Base-by-base conservation (phyloP, 768 basidiomycete species). In the Mycena indigotica region DNA sequence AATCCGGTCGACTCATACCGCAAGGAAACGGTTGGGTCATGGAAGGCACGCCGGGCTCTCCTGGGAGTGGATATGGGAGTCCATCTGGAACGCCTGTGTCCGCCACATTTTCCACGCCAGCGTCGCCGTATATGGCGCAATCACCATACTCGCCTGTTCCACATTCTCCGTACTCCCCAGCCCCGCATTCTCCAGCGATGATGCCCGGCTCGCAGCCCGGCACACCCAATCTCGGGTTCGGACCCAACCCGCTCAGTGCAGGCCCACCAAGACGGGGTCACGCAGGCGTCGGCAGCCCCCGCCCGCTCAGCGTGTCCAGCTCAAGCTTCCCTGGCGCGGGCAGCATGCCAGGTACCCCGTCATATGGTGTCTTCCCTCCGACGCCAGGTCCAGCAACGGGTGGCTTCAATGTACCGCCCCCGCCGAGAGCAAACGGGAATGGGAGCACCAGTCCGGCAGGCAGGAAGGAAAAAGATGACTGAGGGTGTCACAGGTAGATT, bases 11-110 rank as follows among this genome's bases (percentile, higher is more conserved):
- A 3, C 77, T 87, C 61, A 68, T 84, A 2, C 77, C 82, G 12
- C 85, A 86, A 57, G 86, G 86, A 13, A 72, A 62, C 26, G 82
- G 83, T 3, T 88, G 86, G 85, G 78, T 79, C 38, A 75, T 83
- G 50, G 87, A 88, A 35, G 81, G 82, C 38, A 13, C 2, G 70
- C 73, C 70, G 49, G 61, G 62, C 3, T 56, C 54, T 4, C 64
- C 59, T 28, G 63, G 32, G 3, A 26, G 44, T 19, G 55, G 24
- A 45, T 57, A 55, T 29, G 48, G 48, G n/a, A 35, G 46, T 12
- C 45, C 54, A 1, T 53, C 28, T 39, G 55, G 57, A 19, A 62
- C 61, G 44, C 61, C 61, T 26, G 57, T 58, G 5, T 41, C 41
- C 15, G 56, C 28, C 3, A 28, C 32, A 12, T 62, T 62, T 49